These are phyloP conservation scores for Xylaria scruposa DNA, from an alignment of 495 filamentous ascomycete species.

Conservation along the genomic window DNA sequence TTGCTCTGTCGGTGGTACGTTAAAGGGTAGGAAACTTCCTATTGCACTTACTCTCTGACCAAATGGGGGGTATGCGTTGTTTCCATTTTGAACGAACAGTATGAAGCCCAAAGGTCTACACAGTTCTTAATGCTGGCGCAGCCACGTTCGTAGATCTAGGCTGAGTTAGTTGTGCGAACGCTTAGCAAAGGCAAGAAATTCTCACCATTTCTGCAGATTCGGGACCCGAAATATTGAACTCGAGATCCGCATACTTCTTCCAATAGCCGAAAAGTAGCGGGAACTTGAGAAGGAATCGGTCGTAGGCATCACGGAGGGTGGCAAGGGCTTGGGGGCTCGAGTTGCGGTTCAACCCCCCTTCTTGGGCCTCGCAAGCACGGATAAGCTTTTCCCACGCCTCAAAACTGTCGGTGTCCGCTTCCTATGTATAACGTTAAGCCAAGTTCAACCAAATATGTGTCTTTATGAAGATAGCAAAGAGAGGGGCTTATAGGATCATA, in stretches of 20 bases:
- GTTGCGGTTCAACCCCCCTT: constrained; percentile 94
- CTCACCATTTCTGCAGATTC: constrained; percentile 97
- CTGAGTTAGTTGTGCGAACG: constrained; percentile 7
- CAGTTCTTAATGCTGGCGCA: constrained; percentile 91
- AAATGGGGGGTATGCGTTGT: constrained; percentile 92
- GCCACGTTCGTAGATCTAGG: constrained; percentile 91
- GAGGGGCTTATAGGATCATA: constrained; percentile 51
- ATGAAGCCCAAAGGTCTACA: constrained; percentile 95
- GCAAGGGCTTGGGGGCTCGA: constrained; percentile 94
- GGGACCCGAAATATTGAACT: constrained; percentile 95
- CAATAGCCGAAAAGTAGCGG: constrained; percentile 97
- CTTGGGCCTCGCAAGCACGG: constrained; percentile 78
- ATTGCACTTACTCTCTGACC: constrained; percentile 98
- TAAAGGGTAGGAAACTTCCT: constrained; percentile 76
- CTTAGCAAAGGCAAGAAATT: not conserved
- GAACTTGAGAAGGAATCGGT: constrained; percentile 93
- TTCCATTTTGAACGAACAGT: constrained; percentile 96
- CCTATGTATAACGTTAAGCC: constrained; percentile 42
- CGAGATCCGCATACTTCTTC: constrained; percentile 99
- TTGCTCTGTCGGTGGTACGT: constrained; percentile 47
- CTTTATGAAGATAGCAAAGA: constrained; percentile 19
- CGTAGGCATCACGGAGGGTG: constrained; percentile 81
- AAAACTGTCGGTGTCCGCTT: constrained; percentile 87
- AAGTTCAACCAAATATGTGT: not conserved
- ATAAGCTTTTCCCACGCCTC: constrained; percentile 96